Conservation (phyloP, 495 filamentous ascomycete species). For the Penicillium soppii region DNA sequence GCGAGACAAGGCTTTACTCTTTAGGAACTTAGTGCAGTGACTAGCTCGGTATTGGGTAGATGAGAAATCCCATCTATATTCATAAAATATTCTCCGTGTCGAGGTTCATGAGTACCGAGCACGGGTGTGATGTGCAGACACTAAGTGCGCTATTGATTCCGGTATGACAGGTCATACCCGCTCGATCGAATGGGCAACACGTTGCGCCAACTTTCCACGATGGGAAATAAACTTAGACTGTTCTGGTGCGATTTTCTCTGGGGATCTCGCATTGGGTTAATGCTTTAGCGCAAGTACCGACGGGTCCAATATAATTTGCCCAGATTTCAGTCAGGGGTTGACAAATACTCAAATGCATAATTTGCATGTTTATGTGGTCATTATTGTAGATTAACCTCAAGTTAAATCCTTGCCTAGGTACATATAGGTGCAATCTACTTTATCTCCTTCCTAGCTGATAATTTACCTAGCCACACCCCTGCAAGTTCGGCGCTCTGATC, state of each 20-base stretch:
- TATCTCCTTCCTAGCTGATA: slow-evolving; percentile 2
- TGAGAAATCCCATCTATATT: background rate
- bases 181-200: background rate
- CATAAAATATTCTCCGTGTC: background rate
- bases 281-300: background rate
- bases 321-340: background rate
- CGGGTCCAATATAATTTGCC: too few species aligned
- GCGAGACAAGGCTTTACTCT: background rate
- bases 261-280: background rate
- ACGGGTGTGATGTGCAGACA: background rate
- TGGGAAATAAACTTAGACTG: background rate
- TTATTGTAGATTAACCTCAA: background rate
- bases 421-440: too few species aligned
- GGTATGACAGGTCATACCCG: background rate
- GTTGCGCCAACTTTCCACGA: background rate
- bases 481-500: slow-evolving; percentile 1
- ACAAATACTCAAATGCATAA: background rate
- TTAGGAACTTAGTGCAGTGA: background rate
- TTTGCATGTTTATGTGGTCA: background rate
- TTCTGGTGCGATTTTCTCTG: background rate
- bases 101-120: background rate
- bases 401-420: too few species aligned
- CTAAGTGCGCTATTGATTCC: slow-evolving; percentile 1
- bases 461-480: background rate
- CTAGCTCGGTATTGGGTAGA: background rate